Base-by-base conservation (phyloP, 2,329 filamentous ascomycete species). In the Neonectria hederae region DNA sequence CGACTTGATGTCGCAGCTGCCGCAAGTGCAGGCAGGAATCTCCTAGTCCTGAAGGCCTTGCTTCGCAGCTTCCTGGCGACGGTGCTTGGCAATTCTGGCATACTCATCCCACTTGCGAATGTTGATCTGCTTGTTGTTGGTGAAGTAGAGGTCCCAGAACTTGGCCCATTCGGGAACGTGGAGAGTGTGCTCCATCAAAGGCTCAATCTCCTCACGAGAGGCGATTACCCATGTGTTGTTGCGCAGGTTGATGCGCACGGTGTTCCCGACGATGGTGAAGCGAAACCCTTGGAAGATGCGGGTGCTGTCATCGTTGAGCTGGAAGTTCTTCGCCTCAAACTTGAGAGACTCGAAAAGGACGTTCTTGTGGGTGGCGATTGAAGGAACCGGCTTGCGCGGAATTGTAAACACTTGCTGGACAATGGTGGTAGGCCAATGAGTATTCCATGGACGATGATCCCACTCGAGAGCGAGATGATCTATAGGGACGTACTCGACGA, bases 91-190 rank as follows among this genome's bases (percentile, higher is more conserved):
- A 54, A 72, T 42, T 51, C 49, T 62, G 32, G 68, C 67, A 43
- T 78, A 78, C 1, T 59, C 46, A 24, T 74, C 72, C 66, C 70
- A 69, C 3, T 62, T 72, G n/a, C 73, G 67, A 2, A 70, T 24
- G 17, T 77, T 72, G 35, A 70, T 42, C 19, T 56, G 30, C 7
- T 63, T 68, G 1, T 46, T 62, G 19, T 59, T 58, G 4, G n/a
- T 22, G n/a, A 72, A 76, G 38, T 72, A 67, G 2, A 59, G 28
- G 28, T 76, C 74, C 73, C 73, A 75, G 3, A 65, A 55, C 0
- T 45, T 21, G 7, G 54, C 66, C 73, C 73, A 75, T 0, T 46
- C 57, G 2, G 68, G 68, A 1, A 69, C 53, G 30, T 70, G 62
- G 2, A 73, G 19, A 1, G 54, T 63, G 2, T 21, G 7, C 2